Conservation (phyloP, 2,329 filamentous ascomycete species). For the Fusarium sacchari region DNA sequence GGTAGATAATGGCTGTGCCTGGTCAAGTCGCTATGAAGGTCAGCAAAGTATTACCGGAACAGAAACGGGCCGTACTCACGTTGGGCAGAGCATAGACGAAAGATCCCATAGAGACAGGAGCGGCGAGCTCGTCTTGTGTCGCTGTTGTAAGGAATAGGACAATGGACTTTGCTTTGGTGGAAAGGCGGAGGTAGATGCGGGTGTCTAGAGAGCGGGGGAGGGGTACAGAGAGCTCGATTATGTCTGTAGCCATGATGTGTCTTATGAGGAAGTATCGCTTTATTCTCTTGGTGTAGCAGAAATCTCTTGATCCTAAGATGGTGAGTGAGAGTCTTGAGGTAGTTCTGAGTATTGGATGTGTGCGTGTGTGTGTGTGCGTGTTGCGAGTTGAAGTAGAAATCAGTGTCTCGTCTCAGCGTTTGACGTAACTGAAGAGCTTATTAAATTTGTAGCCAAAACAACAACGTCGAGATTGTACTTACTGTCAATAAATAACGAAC, state of each 20-base stretch:
- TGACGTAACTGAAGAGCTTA: constrained; percentile 1
- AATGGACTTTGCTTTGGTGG: constrained; percentile 66
- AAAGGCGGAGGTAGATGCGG: constrained; percentile 69
- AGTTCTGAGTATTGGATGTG: not conserved
- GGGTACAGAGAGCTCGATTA: constrained; percentile 64
- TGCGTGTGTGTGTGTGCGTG: not conserved
- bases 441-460: not conserved
- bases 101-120: constrained; percentile 75
- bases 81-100: constrained; percentile 95
- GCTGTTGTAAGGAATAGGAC: constrained; percentile 71
- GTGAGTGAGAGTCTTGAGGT: not conserved
- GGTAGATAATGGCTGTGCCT: constrained; percentile 76
- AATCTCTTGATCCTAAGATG: not conserved
- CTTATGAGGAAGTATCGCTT: not conserved
- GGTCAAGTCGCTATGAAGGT: constrained; percentile 58
- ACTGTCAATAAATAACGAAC: not conserved
- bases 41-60: constrained; percentile 15
- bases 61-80: constrained; percentile 60
- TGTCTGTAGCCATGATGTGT: constrained; percentile 40
- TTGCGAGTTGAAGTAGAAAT: not conserved
- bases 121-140: constrained; percentile 60
- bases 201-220: constrained; percentile 70
- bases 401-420: not conserved
- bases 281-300: not conserved
- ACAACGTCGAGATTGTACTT: no score